These are phyloP conservation scores for Casuarina cunninghamiana DNA, from an alignment of 306 rosid species.

Conservation along the genomic window DNA sequence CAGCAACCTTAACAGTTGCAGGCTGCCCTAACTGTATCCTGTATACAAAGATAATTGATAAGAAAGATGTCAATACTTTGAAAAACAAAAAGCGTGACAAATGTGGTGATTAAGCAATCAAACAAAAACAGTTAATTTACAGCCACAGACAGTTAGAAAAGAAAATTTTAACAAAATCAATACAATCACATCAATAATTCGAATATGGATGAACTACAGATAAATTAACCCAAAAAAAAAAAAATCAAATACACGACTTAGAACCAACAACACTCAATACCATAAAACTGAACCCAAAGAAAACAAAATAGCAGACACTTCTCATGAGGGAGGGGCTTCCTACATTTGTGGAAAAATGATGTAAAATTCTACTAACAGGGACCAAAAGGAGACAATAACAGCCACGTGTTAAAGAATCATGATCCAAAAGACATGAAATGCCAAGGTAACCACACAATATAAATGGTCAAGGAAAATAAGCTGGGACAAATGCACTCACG, in stretches of 20 bases:
- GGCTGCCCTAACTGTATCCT: conserved; percentile 97
- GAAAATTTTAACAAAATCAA: background rate
- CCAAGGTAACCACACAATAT: conserved; percentile 11
- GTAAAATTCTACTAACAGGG: background rate
- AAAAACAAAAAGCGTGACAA: conserved; percentile 1
- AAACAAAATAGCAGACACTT: background rate
- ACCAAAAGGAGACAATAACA: background rate
- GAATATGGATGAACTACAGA: background rate
- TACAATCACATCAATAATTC: background rate
- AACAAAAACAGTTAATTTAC: background rate
- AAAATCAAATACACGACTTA: background rate
- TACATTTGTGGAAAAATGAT: background rate
- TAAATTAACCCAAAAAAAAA: background rate
- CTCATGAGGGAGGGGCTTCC: background rate
- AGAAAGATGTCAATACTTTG: conserved; percentile 9
- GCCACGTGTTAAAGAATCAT: background rate
- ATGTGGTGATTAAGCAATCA: background rate
- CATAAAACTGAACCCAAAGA: background rate
- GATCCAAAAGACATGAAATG: background rate
- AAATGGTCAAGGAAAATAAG: background rate
- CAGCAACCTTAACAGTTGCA: conserved; percentile 92
- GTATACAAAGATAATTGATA: conserved; percentile 25
- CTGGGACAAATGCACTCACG: conserved; percentile 48
- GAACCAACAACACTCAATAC: background rate
- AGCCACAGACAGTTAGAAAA: background rate